Conservation (phyloP, 768 basidiomycete species). For the Leccinum subtestaceum region DNA sequence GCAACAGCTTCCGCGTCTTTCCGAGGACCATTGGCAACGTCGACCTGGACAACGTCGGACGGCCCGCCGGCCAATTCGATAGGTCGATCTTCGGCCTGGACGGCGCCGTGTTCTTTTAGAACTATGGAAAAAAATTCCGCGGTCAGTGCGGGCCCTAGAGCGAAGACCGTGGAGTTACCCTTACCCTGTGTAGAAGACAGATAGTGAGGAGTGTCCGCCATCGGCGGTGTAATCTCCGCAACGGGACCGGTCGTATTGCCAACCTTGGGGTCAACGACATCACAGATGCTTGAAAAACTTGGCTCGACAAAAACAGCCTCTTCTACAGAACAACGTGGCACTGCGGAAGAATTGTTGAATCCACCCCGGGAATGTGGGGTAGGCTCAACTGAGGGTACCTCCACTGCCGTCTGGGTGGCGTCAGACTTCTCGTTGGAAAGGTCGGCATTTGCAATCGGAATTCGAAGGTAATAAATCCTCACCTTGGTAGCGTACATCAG, state of each 20-base stretch:
- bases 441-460: slow-evolving; percentile 5
- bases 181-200: background rate
- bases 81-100: background rate
- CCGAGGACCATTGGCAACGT: slow-evolving; percentile 4
- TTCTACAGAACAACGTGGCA: slow-evolving; percentile 2
- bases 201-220: slow-evolving; percentile 1
- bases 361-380: slow-evolving; percentile 8
- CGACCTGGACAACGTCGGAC: slow-evolving; percentile 1
- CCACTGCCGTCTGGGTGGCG: background rate
- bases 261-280: background rate
- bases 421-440: slow-evolving; percentile 3
- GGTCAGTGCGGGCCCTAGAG: background rate
- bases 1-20: slow-evolving; percentile 5
- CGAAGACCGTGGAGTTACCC: background rate
- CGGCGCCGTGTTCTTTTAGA: background rate
- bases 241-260: background rate
- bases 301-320: slow-evolving; percentile 8
- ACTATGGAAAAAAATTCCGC: background rate
- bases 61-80: background rate
- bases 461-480: slow-evolving; percentile 2
- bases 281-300: background rate
- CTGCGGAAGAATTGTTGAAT: background rate
- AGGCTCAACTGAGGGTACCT: slow-evolving; percentile 20
- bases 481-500: slow-evolving; percentile 8
- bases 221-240: background rate